Base-by-base conservation (phyloP, 2,329 filamentous ascomycete species). In the Penicillium fuscoglaucum region DNA sequence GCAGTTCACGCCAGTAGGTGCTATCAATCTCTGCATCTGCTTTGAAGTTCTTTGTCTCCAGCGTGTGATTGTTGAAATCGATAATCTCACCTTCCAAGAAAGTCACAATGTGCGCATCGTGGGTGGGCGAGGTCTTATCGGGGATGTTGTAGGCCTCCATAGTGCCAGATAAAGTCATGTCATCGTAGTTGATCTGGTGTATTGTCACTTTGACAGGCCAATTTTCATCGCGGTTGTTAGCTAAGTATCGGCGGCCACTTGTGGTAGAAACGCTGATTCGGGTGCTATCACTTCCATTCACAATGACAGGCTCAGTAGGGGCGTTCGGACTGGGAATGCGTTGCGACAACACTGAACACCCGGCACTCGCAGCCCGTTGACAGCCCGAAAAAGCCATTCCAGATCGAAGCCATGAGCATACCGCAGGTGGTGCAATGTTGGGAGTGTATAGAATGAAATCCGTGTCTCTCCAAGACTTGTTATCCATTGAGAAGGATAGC, bases 131-230 rank as follows among this genome's bases (percentile, higher is more conserved):
- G 9, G 79, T 78, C 55, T 80, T 80, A 59, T 82, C 77, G 2
- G 86, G 86, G 13, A 88, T 86, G 64, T 89, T 86, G 74, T 87
- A 88, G 5, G 87, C 87, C 72, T 88, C 85, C 87, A 89, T 89
- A 8, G 85, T 88, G 4, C 86, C 87, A 24, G 84, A 83, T 19
- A 89, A 72, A 0, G 83, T 84, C 84, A 88, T 87, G 19, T 76
- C 78, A 5, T 79, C 75, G 65, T 81, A 82, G 70, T 89, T 84
- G 46, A 89, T 80, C 19, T 81, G 77, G 66, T 88, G 85, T 40
- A 89, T 82, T 2, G 82, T 86, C 53, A 89, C 86, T 61, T 85
- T 86, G 33, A 89, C 87, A 7, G 86, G 86, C 87, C 87, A 89
- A 45, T 82, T 81, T 64, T 88, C 84, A 55, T 84, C 82, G 31